Base-by-base conservation (phyloP, 2,329 filamentous ascomycete species). In the Diplodia seriata region DNA sequence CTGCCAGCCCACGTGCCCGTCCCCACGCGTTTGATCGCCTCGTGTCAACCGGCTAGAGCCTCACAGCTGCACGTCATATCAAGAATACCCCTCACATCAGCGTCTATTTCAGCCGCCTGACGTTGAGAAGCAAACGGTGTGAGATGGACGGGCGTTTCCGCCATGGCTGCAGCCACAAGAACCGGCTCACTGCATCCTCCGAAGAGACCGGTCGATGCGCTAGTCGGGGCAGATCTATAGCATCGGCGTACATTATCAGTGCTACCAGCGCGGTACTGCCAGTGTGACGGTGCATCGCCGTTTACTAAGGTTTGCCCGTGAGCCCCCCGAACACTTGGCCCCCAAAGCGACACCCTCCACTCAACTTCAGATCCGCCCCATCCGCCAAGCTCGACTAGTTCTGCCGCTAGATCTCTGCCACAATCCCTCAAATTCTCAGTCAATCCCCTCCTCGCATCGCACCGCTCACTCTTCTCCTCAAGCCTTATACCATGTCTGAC, bases 191-290 rank as follows among this genome's bases (percentile, higher is more conserved):
- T 18, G 43, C 43, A 20, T 20, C 11, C 20, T 20, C n/a, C 43
- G 20, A 2, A 47, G n/a, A 47, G 3, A 11, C 18, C 43, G 8
- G 43, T 20, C 43, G 43, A 47, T 47, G 43, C 43, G 43, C 43
- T 47, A 20, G 18, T 11, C n/a, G n/a, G 11, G 43, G 43, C 43
- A 20, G 43, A 47, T 47, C n/a, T 47, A 47, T 47, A 47, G 43
- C n/a, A 20, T 47, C 18, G 43, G 43, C 43, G 43, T 47, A 47
- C 43, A 47, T 55, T 33, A 55, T 55, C 51, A 9, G 43, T 47
- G 3, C 40, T 43, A 43, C 26, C 26, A 26, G 26, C 26, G 26
- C 26, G 26, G 3, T 26, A 26, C 40, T 31, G 14, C 51, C 26
- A 20, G 51, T 31, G 26, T 12, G 26, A 55, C 53, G 53, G 53